These are phyloP conservation scores for Clavariopsis aquatica DNA, from an alignment of 495 filamentous ascomycete species.

Conservation along the genomic window DNA sequence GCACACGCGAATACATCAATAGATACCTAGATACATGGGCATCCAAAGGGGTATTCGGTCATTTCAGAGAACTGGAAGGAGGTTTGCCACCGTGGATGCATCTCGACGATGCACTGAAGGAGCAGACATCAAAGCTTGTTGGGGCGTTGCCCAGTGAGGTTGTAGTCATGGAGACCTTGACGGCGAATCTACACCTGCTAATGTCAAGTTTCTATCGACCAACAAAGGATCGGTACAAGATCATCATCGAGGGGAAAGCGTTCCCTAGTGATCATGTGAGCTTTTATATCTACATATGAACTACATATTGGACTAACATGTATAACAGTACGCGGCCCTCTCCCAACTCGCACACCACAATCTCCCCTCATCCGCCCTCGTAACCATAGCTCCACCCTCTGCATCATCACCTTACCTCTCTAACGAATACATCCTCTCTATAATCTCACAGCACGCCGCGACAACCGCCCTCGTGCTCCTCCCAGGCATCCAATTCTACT, in stretches of 20 bases:
- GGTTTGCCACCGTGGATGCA: conserved; percentile 79
- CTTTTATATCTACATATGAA: no score
- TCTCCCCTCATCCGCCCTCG: conserved; percentile 22
- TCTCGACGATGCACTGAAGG: conserved; percentile 69
- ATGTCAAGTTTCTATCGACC: conserved; percentile 92
- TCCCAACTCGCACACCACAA: conserved; percentile 38
- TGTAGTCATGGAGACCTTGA: conserved; percentile 90
- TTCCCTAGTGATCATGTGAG: conserved; percentile 75
- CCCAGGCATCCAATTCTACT: conserved; percentile 93
- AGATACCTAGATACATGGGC: conserved; percentile 86
- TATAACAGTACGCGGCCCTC: conserved; percentile 31
- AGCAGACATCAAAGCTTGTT: conserved; percentile 78
- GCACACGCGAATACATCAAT: conserved; percentile 67
- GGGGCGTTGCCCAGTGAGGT: conserved; percentile 81
- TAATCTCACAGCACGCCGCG: conserved; percentile 74
- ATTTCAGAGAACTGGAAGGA: conserved; percentile 80
- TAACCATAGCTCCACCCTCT: conserved; percentile 26
- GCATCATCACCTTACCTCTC: conserved; percentile 26
- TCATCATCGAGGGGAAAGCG: conserved; percentile 90
- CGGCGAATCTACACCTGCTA: conserved; percentile 85
- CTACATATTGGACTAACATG: no score
- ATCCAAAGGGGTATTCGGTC: conserved; percentile 87
- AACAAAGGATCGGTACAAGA: conserved; percentile 72
- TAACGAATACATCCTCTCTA: conserved; percentile 55
- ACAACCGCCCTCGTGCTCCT: conserved; percentile 79